Evolutionary conservation across 2,329 filamentous ascomycete species (phyloP), one percentile per base, ranked within the genome.

Genomic region (Xylariales sp.): DNA sequence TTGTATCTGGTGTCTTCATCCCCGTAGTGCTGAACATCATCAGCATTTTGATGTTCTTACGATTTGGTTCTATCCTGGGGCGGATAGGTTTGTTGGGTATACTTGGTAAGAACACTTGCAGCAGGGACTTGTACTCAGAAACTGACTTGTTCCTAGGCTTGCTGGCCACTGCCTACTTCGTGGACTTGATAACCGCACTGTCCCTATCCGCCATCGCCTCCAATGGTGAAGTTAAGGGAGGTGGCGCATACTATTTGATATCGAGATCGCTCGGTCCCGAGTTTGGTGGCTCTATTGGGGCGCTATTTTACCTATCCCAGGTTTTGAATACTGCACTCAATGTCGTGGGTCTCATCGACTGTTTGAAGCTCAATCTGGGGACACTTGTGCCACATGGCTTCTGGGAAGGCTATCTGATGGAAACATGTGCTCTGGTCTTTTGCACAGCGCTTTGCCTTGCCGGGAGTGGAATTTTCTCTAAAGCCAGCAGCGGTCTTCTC

Each of bases 261-360:
- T 94, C 88, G 5, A 77, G 88, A 46, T 90, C 86, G 32, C 68
- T 95, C 3, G 88, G 88, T 0, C 88, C 88, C 5, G 88, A 95
- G 55, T 95, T 95, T 58, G 88, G 88, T 19, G 88, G 88, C 12
- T 88, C 86, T 2, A 94, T 95, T 48, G 88, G 88, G 2, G 74
- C 94, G 18, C 78, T 95, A 10, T 94, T 94, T 62, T 95, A 93
- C 59, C 70, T 94, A n/a, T 87, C 88, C n/a, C 86, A 88, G 49
- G 84, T 86, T 2, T 79, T 95, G 56, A 94, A 91, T 57, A 89
- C 88, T 1, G 86, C 86, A 27, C 78, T 95, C 73, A 95, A 95
- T 56, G 79, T 90, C 18, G 87, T 94, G 31, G 88, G 88, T 67
- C 71, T 95, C 33, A 78, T 95, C 48, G 86, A 93, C 63, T 94